Evolutionary conservation across 1,284 basidiomycete genomes (phyloP).

Genomic region (Puccinia hordei): DNA sequence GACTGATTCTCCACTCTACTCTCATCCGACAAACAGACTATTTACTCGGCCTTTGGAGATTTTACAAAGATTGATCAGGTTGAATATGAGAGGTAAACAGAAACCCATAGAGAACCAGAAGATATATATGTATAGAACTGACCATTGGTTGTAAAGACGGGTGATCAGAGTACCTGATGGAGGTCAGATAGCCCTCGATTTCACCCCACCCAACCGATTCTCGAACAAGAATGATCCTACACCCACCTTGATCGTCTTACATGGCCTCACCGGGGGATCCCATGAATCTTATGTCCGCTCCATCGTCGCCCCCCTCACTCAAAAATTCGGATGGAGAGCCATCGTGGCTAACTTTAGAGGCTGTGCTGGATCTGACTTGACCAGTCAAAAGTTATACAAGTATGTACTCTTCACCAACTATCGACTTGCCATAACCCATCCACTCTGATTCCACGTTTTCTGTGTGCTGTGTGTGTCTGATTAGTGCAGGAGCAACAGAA

Average conservation of each 20-base stretch:
- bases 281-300: conserved; percentile 85
- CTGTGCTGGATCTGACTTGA: conserved; percentile 65
- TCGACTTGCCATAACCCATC: no score
- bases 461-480: background rate
- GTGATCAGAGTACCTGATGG: conserved; percentile 69
- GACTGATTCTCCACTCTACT: background rate
- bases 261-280: conserved; percentile 85
- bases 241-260: conserved; percentile 79
- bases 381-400: conserved; percentile 36
- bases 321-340: conserved; percentile 77
- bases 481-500: conserved; percentile 67
- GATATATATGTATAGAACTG: conserved; percentile 13
- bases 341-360: conserved; percentile 89
- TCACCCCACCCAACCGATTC: conserved; percentile 67
- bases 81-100: conserved; percentile 68
- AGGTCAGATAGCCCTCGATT: conserved; percentile 74
- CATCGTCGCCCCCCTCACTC: conserved; percentile 70
- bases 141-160: conserved; percentile 59
- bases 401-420: conserved; percentile 53
- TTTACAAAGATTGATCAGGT: conserved; percentile 74
- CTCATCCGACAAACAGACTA: conserved; percentile 57
- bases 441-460: background rate
- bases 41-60: conserved; percentile 61
- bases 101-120: background rate
- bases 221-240: conserved; percentile 66